Conservation (phyloP, 768 basidiomycete species). For the Rhodotorula paludigena region DNA sequence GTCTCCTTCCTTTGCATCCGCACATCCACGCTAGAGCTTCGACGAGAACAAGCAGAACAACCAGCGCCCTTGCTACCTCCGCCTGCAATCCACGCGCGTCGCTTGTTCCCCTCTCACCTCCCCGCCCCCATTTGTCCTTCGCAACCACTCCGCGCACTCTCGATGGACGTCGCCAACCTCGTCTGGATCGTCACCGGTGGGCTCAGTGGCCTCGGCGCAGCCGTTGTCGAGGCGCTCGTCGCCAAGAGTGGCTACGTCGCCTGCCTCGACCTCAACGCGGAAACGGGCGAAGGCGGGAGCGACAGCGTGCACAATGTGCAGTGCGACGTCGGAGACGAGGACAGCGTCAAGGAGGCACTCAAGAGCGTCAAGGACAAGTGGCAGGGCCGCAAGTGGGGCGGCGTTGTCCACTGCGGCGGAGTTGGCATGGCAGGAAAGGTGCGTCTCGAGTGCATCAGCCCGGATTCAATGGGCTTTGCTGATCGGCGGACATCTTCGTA, state of each 20-base stretch:
- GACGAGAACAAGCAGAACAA: too few species aligned
- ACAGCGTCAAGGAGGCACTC: slow-evolving; percentile 46
- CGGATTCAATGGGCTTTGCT: background rate
- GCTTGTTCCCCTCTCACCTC: background rate
- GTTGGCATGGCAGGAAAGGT: slow-evolving; percentile 50
- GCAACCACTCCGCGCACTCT: background rate
- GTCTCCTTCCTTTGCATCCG: too few species aligned
- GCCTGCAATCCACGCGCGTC: background rate
- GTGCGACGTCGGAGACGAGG: slow-evolving; percentile 46
- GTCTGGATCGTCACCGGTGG: slow-evolving; percentile 37
- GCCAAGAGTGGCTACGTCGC: slow-evolving; percentile 53
- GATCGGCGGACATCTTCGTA: slow-evolving; percentile 26
- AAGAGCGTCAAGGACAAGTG: slow-evolving; percentile 43
- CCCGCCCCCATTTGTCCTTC: background rate
- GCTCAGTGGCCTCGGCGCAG: slow-evolving; percentile 14
- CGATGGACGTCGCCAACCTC: slow-evolving; percentile 13
- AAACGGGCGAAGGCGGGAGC: background rate
- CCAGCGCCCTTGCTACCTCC: background rate
- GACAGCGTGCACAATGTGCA: slow-evolving; percentile 24
- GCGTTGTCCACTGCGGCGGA: slow-evolving; percentile 60
- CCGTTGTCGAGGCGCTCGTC: slow-evolving; percentile 49
- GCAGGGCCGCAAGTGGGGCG: slow-evolving; percentile 55
- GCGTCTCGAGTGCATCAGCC: background rate
- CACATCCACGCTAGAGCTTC: too few species aligned
- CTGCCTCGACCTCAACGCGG: slow-evolving; percentile 52